Percentiles rank a stretch among this genome's conserved stretches.
phyloP scores from a whole-genome alignment of 164 flowering plant species.

The Piper betle region DNA sequence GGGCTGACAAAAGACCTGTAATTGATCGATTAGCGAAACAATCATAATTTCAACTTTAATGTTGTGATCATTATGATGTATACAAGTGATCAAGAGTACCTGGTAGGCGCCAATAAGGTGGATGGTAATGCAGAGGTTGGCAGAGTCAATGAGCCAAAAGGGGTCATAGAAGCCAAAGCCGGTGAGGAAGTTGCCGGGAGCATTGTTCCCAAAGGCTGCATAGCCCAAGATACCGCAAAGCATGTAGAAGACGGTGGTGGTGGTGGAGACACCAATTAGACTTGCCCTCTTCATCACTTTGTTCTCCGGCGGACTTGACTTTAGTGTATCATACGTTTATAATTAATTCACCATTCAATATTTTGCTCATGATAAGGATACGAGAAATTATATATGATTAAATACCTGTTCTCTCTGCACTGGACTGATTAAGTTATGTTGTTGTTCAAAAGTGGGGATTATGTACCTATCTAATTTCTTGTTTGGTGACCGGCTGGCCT shows the following conservation, averaged over 20 bases:
- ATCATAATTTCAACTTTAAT: too few species aligned
- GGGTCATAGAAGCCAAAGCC: conserved; percentile 84
- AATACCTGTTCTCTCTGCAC: too few species aligned
- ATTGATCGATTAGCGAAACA: not conserved
- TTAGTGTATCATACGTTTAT: conserved; percentile 39
- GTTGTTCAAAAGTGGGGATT: too few species aligned
- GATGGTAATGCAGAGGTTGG: conserved; percentile 41
- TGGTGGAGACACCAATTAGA: conserved; percentile 22
- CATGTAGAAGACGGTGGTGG: conserved; percentile 43
- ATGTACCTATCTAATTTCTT: too few species aligned
- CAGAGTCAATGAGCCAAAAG: conserved; percentile 65
- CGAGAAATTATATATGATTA: too few species aligned
- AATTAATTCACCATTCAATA: not conserved
- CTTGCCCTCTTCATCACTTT: conserved; percentile 53
- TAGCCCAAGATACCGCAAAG: conserved; percentile 56
- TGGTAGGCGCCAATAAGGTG: conserved; percentile 78
- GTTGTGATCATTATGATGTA: too few species aligned
- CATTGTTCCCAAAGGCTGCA: conserved; percentile 68
- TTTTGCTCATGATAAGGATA: too few species aligned
- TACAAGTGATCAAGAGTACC: conserved; percentile 17
- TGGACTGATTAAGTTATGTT: too few species aligned
- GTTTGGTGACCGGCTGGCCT: too few species aligned
- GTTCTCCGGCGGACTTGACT: conserved; percentile 51
- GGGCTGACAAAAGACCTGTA: conserved; percentile 76
- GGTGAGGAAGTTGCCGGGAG: conserved; percentile 74